Evolutionary conservation across 2,329 filamentous ascomycete genomes (phyloP).

Genomic region (Trichophyton benhamiae): DNA sequence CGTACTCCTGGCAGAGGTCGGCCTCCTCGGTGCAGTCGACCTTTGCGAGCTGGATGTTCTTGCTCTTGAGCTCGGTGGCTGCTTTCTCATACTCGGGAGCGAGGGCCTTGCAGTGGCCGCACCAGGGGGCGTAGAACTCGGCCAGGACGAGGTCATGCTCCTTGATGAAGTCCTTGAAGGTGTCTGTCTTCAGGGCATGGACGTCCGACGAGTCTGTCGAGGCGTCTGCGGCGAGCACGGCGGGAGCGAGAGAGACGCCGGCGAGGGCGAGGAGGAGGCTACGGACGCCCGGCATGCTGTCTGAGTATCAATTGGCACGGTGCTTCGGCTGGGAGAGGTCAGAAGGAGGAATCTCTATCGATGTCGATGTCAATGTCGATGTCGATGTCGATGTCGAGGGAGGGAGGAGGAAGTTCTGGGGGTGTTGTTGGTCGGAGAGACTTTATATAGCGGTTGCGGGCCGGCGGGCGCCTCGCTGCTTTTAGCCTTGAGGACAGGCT

Average conservation of each 20-base stretch:
- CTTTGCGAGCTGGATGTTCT: conserved; percentile 38
- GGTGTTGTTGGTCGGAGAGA: too few relatives aligned
- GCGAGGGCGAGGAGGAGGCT: conserved; percentile 29
- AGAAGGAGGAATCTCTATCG: not conserved
- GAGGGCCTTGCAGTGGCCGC: conserved; percentile 96
- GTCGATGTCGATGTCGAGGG: not conserved
- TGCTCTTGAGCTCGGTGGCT: conserved; percentile 37
- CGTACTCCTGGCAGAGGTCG: conserved; percentile 78
- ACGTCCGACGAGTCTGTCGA: conserved; percentile 55
- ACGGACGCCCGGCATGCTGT: conserved; percentile 28
- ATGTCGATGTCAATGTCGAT: too few relatives aligned
- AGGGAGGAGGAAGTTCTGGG: not conserved
- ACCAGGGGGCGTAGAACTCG: conserved; percentile 97
- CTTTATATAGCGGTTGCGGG: too few relatives aligned
- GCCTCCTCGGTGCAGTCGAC: conserved; percentile 86
- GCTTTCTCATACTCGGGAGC: conserved; percentile 44
- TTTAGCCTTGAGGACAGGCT: conserved; percentile 28
- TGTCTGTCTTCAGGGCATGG: conserved; percentile 68
- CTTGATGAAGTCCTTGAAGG: conserved; percentile 76
- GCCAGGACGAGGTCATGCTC: conserved; percentile 80
- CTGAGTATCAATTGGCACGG: not conserved
- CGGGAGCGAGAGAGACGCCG: conserved; percentile 16
- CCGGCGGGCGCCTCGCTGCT: not conserved
- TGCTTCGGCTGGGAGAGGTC: not conserved
- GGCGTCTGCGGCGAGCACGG: conserved; percentile 23